These are phyloP conservation scores for Aureobasidium sp. DNA, from an alignment of 2,329 filamentous ascomycete genomes.

Conservation along the genomic window DNA sequence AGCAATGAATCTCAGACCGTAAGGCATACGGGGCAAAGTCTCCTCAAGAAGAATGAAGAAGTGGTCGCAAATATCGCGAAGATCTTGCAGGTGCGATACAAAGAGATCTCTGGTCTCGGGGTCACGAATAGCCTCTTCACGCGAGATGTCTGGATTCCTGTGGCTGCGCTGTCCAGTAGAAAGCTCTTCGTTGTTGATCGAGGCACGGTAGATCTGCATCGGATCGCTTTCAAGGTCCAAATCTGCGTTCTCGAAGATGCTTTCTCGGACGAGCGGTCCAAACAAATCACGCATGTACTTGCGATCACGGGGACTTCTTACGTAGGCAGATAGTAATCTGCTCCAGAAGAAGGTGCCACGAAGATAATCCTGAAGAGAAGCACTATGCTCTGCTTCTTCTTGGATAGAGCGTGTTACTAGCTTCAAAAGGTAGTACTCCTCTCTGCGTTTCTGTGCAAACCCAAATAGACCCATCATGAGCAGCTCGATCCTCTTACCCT, in stretches of 20 bases:
- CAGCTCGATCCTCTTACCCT: conserved; percentile 84
- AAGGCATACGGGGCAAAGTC: conserved; percentile 78
- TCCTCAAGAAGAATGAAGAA: conserved; percentile 79
- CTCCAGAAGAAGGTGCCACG: conserved; percentile 91
- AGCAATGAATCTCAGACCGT: conserved; percentile 80
- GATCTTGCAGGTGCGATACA: conserved; percentile 86
- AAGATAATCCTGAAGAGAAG: conserved; percentile 71
- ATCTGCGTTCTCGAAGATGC: conserved; percentile 84
- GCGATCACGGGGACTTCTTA: conserved; percentile 81
- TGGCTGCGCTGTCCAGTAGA: conserved; percentile 78
- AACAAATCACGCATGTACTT: conserved; percentile 86
- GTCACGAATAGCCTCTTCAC: conserved; percentile 92
- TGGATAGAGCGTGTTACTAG: conserved; percentile 72
- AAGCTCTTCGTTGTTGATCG: conserved; percentile 95
- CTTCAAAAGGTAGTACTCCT: conserved; percentile 94
- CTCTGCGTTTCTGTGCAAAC: conserved; percentile 90
- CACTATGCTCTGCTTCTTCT: conserved; percentile 72
- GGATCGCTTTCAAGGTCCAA: conserved; percentile 94
- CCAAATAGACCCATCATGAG: conserved; percentile 95
- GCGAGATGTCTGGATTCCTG: conserved; percentile 73
- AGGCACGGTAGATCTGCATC: conserved; percentile 90
- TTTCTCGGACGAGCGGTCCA: conserved; percentile 77
- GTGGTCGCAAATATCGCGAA: conserved; percentile 89
- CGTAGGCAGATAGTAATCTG: conserved; percentile 78
- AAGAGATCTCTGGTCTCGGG: conserved; percentile 87